Base-by-base conservation (phyloP, 352 stramenopile genomes). In the Ochromonadaceae sp. region DNA sequence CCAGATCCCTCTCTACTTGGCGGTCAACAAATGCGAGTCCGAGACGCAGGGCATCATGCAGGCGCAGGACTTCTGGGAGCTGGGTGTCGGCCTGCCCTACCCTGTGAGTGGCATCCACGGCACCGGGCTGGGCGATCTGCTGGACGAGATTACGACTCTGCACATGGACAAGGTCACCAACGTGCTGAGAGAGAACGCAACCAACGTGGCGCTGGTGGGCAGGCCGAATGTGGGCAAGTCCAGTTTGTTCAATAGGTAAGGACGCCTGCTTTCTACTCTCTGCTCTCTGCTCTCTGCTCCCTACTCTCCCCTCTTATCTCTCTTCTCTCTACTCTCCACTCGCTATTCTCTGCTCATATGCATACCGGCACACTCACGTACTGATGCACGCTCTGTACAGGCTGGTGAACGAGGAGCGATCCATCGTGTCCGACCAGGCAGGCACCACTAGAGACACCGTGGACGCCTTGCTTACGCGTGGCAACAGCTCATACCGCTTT, bases 371-470 rank as follows among this genome's bases (percentile, higher is more conserved):
- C 47, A n/a, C n/a, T n/a, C n/a, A n/a, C n/a, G n/a, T n/a, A n/a
- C n/a, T n/a, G n/a, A n/a, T n/a, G n/a, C n/a, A 72, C 53, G 32
- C 70, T 88, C 65, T 88, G 42, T 92, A 92, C 72, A 72, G 76
- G 28, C 66, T 94, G 15, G 83, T 87, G 68, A 81, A 81, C 42
- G 68, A 80, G 55, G 76, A 73, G 32, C 72, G 82, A 20, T 74
- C 82, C 22, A 91, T 94, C 67, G 86, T 94, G 14, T 85, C 75
- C 65, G 76, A 89, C 48, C 72, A 90, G 38, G 78, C 83, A 25
- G 85, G 85, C 47, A 93, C 85, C 3, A 94, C 86, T n/a, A 74
- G 86, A 22, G 86, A 94, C 74, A 84, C 83, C 5, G 86, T 90
- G 67, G 85, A 93, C 72, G 81, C 76, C 20, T 43, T 85, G 47